Conservation (phyloP, 441 rosid genomes). For the Mallotus repandus region DNA sequence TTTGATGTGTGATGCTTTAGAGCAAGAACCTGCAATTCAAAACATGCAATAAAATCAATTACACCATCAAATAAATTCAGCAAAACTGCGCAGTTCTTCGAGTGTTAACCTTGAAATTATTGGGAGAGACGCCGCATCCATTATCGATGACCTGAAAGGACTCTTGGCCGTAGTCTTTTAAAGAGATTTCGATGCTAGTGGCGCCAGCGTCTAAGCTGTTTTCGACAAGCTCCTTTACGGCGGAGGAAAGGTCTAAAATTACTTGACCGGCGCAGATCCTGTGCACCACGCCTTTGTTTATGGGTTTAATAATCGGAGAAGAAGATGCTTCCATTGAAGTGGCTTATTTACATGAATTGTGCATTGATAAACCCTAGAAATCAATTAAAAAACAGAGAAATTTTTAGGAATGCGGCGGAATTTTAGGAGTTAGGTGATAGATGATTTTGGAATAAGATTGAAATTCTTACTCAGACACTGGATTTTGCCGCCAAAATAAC, state of each 20-base stretch:
- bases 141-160: slow-evolving; percentile 92
- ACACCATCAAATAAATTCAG: neutral
- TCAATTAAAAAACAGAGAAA: neutral
- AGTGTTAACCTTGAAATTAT: slow-evolving; percentile 67
- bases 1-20: slow-evolving; percentile 95
- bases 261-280: slow-evolving; percentile 93
- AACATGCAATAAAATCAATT: neutral
- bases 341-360: neutral
- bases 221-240: slow-evolving; percentile 94
- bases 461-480: neutral
- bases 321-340: slow-evolving; percentile 33
- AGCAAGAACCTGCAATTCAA: slow-evolving; percentile 62
- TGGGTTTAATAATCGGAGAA: slow-evolving; percentile 58
- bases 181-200: slow-evolving; percentile 69
- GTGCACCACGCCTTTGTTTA: slow-evolving; percentile 72
- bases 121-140: slow-evolving; percentile 87
- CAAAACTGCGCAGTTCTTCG: neutral
- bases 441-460: no score
- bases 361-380: slow-evolving; percentile 9
- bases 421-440: neutral
- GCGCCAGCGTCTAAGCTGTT: slow-evolving; percentile 98
- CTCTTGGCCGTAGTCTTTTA: slow-evolving; percentile 81
- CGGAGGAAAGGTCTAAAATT: slow-evolving; percentile 85
- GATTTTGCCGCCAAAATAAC: slow-evolving; percentile 36
- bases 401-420: neutral